These are phyloP conservation scores for Baorangia bicolor DNA, from an alignment of 768 basidiomycete genomes.

Conservation along the genomic window DNA sequence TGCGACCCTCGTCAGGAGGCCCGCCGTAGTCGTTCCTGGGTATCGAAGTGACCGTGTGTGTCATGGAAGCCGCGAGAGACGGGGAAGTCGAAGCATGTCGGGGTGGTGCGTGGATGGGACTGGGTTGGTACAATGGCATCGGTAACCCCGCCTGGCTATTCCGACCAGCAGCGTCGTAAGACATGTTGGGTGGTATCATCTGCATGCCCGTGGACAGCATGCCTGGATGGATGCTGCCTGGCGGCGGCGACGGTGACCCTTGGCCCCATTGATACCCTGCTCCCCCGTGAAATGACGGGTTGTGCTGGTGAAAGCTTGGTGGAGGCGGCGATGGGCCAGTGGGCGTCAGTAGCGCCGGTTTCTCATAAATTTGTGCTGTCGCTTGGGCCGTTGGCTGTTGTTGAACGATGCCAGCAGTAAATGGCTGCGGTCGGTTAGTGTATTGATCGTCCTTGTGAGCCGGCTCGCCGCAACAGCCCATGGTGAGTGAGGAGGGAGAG, in stretches of 20 bases:
- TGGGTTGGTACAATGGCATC: slow-evolving; percentile 29
- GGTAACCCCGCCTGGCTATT: neutral
- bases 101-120: slow-evolving; percentile 23
- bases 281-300: slow-evolving; percentile 26
- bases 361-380: slow-evolving; percentile 38
- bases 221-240: slow-evolving; percentile 1
- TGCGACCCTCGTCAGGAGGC: slow-evolving; percentile 63
- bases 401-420: slow-evolving; percentile 38
- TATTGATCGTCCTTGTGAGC: slow-evolving; percentile 31
- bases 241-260: slow-evolving; percentile 37
- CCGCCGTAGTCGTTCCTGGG: slow-evolving; percentile 23
- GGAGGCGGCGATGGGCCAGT: slow-evolving; percentile 46
- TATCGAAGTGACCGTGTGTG: neutral
- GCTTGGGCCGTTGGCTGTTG: slow-evolving; percentile 52
- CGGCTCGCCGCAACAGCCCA: slow-evolving; percentile 70
- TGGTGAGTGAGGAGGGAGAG: slow-evolving; percentile 24
- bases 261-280: slow-evolving; percentile 24
- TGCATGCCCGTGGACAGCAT: neutral
- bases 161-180: neutral
- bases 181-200: neutral
- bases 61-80: slow-evolving; percentile 7
- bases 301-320: slow-evolving; percentile 30
- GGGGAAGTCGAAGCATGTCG: slow-evolving; percentile 26
- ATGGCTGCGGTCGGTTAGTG: slow-evolving; percentile 33
- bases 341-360: slow-evolving; percentile 43